Conservation (phyloP, 805 yeast genomes). For the Pichia pseudocactophila region DNA sequence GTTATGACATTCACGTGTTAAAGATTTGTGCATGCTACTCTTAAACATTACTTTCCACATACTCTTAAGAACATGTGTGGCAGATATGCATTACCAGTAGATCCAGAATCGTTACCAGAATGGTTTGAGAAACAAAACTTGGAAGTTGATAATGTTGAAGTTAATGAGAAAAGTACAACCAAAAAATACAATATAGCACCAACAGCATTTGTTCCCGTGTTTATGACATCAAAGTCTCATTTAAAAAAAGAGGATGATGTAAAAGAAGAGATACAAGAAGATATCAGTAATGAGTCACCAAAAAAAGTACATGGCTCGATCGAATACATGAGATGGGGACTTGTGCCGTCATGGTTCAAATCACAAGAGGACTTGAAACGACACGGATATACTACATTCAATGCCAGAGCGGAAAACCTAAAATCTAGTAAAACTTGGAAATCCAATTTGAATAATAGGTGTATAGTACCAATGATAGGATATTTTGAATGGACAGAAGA, state of each 20-base stretch:
- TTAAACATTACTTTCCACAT: no score
- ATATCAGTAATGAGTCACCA: neutral
- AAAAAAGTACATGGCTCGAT: constrained; percentile 11
- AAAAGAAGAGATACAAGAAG: neutral
- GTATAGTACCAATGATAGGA: constrained; percentile 73
- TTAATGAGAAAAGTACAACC: constrained; percentile 16
- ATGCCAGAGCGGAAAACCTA: constrained; percentile 64
- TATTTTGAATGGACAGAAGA: constrained; percentile 69
- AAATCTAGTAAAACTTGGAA: constrained; percentile 51
- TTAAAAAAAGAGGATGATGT: neutral
- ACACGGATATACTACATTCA: constrained; percentile 47
- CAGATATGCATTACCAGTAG: constrained; percentile 26
- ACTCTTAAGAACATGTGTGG: constrained; percentile 25
- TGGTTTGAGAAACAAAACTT: constrained; percentile 27
- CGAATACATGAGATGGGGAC: constrained; percentile 70
- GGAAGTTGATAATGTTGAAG: constrained; percentile 19
- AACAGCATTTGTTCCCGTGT: constrained; percentile 41
- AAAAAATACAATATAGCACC: constrained; percentile 57
- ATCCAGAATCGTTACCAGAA: constrained; percentile 35
- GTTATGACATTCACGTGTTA: no score
- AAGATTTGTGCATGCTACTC: no score
- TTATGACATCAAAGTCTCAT: neutral
- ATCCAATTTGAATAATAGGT: constrained; percentile 39
- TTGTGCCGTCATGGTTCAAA: constrained; percentile 60
- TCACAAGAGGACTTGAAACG: constrained; percentile 24